Base-by-base conservation (phyloP, 164 flowering plant genomes). In the Litsea cubeba region DNA sequence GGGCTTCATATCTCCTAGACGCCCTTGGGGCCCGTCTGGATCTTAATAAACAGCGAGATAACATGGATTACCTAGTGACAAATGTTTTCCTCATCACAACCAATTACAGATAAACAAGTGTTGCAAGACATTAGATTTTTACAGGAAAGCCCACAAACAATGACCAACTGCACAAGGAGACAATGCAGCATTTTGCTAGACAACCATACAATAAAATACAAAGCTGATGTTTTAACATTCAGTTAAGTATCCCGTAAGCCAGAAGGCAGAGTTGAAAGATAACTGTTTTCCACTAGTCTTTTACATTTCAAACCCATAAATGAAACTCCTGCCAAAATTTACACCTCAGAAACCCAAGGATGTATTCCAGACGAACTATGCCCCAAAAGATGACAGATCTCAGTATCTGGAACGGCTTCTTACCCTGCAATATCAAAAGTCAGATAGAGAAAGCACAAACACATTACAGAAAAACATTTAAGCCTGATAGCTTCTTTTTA, bases 401-500 rank as follows among this genome's bases (percentile, higher is more conserved):
- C 30, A 63, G 66, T 63, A 66, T 66, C 69, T 66, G 40, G 69
- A 66, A 6, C 69, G n/a, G 69, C 69, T 30, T 66, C 49, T 30
- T 12, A 66, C 46, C 69, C 69, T 66, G 46, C 69, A 63, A 24
- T 63, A 63, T 11, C 66, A 11, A 1, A 25, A 23, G 14, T 30
- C 35, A 30, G 32, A 30, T 30, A 35, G 46, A 28, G 23, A 23
- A 25, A 63, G 66, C 4, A 25, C 66, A 10, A 10, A 25, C 24
- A 12, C 12, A 3, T 20, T 17, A 54, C n/a, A 54, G n/a, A 20
- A 54, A 54, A 54, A 5, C 20, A 20, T 7, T 11, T 12, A 10
- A 63, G 66, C 23, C 28, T 63, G 15, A 24, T 11, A 3, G 23
- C 12, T 25, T 25, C 66, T 40, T 40, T 40, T 40, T 40, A 40